phyloP scores from a whole-genome alignment of 192 early-diverging fungal species.

The Backusella mclennaniae region DNA sequence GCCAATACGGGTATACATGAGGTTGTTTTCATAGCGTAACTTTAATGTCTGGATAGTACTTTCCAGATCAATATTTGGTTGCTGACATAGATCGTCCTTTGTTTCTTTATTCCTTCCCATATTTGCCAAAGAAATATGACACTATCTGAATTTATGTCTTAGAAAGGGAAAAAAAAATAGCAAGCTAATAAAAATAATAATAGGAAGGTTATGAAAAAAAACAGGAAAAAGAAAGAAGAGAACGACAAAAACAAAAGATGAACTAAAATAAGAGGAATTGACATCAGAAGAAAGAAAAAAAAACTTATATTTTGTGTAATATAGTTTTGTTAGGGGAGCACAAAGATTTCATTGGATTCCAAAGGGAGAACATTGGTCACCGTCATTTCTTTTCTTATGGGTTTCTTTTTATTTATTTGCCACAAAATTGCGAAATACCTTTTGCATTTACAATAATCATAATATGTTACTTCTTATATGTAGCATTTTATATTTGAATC shows the following conservation, averaged over 20 bases:
- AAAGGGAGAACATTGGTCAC: neutral
- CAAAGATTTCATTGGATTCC: neutral
- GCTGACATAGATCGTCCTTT: neutral
- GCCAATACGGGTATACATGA: constrained; percentile 15
- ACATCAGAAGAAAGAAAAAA: neutral
- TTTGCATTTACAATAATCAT: no score
- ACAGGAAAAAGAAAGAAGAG: neutral
- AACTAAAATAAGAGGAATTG: neutral
- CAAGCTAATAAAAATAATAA: neutral
- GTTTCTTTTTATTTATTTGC: neutral
- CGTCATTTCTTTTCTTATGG: neutral
- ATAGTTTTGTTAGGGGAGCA: neutral
- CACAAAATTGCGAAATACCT: no score
- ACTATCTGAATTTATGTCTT: neutral
- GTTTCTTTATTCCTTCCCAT: neutral
- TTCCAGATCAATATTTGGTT: neutral
- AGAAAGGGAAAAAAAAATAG: neutral
- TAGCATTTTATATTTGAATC: no score
- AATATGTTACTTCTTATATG: no score
- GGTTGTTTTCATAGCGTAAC: constrained; percentile 12
- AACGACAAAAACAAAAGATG: neutral
- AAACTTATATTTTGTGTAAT: neutral
- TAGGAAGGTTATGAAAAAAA: neutral
- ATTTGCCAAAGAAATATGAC: neutral
- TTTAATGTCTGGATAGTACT: constrained; percentile 4